Percentiles rank a stretch among this genome's conserved stretches.
Conservation (phyloP, 352 stramenopile genomes). For the Phytophthora boehmeriae region DNA sequence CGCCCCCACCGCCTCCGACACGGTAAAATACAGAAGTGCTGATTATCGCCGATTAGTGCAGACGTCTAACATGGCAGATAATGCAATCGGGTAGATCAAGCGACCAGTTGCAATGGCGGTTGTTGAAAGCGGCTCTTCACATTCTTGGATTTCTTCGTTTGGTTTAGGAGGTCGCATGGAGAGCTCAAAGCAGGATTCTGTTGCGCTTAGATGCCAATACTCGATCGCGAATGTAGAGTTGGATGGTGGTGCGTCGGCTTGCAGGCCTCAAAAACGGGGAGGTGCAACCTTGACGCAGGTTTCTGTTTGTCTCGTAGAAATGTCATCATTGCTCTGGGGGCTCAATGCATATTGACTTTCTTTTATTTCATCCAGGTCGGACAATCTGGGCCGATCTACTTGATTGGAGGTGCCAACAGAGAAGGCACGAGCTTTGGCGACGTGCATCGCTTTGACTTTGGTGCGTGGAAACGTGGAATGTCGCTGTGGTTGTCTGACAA, state of each 20-base stretch:
- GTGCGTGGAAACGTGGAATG: conserved; percentile 21
- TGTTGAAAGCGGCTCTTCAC: conserved; percentile 15
- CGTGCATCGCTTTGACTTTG: conserved; percentile 57
- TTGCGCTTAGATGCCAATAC: background rate
- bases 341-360: background rate
- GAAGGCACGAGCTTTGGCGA: conserved; percentile 60
- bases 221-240: conserved; percentile 5
- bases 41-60: too few species aligned
- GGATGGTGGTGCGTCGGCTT: conserved; percentile 1
- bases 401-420: conserved; percentile 68
- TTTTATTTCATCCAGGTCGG: conserved; percentile 27
- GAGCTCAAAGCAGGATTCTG: conserved; percentile 9
- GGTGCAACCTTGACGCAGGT: conserved; percentile 65
- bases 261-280: conserved; percentile 38
- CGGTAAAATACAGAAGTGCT: background rate
- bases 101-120: background rate
- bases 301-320: background rate
- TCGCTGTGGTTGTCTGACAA: background rate
- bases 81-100: too few species aligned
- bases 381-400: conserved; percentile 43
- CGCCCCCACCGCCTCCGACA: conserved; percentile 44
- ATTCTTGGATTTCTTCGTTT: conserved; percentile 15
- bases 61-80: too few species aligned
- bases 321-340: background rate
- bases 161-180: conserved; percentile 1